phyloP scores from a whole-genome alignment of 345 rosid species.

The Salix caprea region DNA sequence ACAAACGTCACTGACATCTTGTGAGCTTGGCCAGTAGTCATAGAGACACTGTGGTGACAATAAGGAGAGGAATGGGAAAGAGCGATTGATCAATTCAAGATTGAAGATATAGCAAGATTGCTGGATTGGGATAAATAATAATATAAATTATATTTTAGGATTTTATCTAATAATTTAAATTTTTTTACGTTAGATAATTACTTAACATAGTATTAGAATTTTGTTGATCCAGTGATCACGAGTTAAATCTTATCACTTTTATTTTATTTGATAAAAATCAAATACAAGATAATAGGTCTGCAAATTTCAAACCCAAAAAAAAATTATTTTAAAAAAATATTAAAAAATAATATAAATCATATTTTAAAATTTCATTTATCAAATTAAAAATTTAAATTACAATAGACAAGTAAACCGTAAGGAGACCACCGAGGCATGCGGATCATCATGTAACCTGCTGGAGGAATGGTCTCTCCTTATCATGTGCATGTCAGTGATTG shows the following conservation, averaged over 20 bases:
- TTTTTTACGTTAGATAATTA: fast-evolving
- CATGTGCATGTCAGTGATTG: neutral
- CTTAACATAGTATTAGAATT: fast-evolving
- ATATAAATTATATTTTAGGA: no score
- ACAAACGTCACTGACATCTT: neutral
- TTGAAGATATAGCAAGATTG: neutral
- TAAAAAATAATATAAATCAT: no score
- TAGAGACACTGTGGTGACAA: neutral
- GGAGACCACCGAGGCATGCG: neutral
- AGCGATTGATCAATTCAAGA: neutral
- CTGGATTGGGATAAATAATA: no score
- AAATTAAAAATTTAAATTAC: neutral
- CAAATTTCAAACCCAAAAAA: no score
- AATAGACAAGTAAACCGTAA: neutral
- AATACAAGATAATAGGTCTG: no score
- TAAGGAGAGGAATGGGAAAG: neutral
- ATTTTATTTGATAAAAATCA: no score
- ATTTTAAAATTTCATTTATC: no score
- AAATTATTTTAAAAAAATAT: no score
- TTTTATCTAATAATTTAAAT: no score
- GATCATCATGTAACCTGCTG: neutral
- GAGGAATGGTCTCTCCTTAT: neutral
- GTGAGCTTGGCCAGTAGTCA: neutral
- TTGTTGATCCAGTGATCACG: fast-evolving
- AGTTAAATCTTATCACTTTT: no score